Base-by-base conservation (phyloP, 2,329 filamentous ascomycete species). In the Fusarium sulawesiense region DNA sequence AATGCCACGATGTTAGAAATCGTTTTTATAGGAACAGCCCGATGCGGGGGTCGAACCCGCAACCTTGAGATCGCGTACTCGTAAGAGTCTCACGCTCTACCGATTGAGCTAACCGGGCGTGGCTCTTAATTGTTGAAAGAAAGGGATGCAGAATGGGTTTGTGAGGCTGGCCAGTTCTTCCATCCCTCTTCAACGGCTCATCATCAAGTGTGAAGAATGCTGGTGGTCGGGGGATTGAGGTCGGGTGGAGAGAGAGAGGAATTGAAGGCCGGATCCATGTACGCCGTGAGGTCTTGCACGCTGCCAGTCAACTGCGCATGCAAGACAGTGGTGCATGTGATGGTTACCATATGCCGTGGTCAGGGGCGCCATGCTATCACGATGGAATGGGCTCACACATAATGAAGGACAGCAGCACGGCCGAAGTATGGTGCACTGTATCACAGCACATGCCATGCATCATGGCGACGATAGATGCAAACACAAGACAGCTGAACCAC, bases 11-110 rank as follows among this genome's bases (percentile, higher is more conserved):
- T 34, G 59, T 49, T 68, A 46, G 49, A 59, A 64, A 68, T 68
- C 59, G 66, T 40, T 47, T 47, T 51, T 72, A 77, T 78, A 78
- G 76, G 73, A 78, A 78, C 40, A 80, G 78, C 77, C 78, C 78
- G 76, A 80, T 77, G 78, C 77, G 78, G 78, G 78, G 79, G 78
- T 84, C 83, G 83, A 86, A 87, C 85, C 83, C 83, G 81, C 83
- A 85, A 81, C 83, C 83, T 85, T 84, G 82, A 86, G 84, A 65
- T 49, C 64, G 74, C 51, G 70, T 66, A 70, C 72, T 73, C 68
- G 18, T 85, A 85, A 85, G 87, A 89, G 88, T 89, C 88, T 88
- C 84, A 88, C 87, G 86, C 87, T 90, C 87, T 90, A 89, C 75
- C 73, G 70, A 77, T 76, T 76, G 71, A 77, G 72, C 73, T 76